Evolutionary conservation across 2,329 filamentous ascomycete species (phyloP).

Genomic region (Trichoderma sp.): DNA sequence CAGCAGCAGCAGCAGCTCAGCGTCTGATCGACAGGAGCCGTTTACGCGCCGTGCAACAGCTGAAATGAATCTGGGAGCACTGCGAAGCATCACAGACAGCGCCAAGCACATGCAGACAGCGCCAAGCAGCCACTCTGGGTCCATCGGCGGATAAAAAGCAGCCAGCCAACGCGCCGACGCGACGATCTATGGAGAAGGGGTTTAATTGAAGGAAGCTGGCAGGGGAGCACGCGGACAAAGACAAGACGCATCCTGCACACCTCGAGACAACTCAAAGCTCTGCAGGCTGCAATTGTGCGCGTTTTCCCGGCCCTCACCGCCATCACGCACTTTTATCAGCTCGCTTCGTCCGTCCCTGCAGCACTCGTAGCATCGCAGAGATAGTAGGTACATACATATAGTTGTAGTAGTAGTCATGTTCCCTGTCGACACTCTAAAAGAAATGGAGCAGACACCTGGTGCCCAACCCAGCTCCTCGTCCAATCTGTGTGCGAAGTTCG

Average conservation of each 20-base stretch:
- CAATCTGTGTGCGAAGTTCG: too few species aligned
- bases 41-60: not conserved
- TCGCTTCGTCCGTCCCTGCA: constrained; percentile 12
- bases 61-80: not conserved
- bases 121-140: not conserved
- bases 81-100: not conserved
- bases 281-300: not conserved
- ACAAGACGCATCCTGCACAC: not conserved
- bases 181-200: constrained; percentile 24
- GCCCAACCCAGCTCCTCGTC: constrained; percentile 1
- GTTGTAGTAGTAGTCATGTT: constrained; percentile 25
- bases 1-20: too few species aligned
- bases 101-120: not conserved
- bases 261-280: too few species aligned
- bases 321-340: not conserved
- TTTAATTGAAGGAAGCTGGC: constrained; percentile 24
- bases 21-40: constrained; percentile 16
- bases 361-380: too few species aligned
- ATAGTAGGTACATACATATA: not conserved
- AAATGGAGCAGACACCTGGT: constrained; percentile 14
- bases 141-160: constrained; percentile 18
- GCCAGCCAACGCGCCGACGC: constrained; percentile 6
- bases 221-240: constrained; percentile 15
- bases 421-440: constrained; percentile 1
- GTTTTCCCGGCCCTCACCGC: constrained; percentile 8